Evolutionary conservation across 2,329 filamentous ascomycete species (phyloP).

Genomic region (Penicillium sp.): DNA sequence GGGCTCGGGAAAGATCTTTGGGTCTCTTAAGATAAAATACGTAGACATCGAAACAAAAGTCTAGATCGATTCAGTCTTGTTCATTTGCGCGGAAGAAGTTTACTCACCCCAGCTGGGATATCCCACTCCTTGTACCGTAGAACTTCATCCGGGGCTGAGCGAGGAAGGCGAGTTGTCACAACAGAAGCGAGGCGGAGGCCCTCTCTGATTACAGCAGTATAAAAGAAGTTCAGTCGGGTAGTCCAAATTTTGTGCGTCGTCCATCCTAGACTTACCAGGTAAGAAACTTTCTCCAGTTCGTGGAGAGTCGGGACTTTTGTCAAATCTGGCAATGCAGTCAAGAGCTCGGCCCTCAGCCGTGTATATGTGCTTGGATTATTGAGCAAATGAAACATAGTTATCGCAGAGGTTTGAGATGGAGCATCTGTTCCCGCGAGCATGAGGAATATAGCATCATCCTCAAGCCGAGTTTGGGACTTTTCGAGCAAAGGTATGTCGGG

Average conservation of each 20-base stretch:
- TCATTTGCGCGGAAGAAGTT: neutral
- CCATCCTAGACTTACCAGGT: slow-evolving; percentile 13
- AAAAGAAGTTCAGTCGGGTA: neutral
- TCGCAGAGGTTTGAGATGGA: slow-evolving; percentile 15
- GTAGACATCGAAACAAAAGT: slow-evolving; percentile 26
- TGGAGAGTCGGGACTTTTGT: neutral
- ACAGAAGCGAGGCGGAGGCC: slow-evolving; percentile 28
- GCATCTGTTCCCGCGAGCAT: slow-evolving; percentile 22
- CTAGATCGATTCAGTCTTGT: slow-evolving; percentile 1
- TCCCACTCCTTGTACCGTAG: slow-evolving; percentile 19
- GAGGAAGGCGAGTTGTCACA: slow-evolving; percentile 25
- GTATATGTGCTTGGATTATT: slow-evolving; percentile 8
- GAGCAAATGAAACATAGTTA: slow-evolving; percentile 22
- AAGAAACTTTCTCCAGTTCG: slow-evolving; percentile 12
- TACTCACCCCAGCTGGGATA: slow-evolving; percentile 25
- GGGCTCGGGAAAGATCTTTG: slow-evolving; percentile 36
- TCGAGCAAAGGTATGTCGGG: slow-evolving; percentile 9
- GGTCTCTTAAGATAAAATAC: slow-evolving; percentile 23
- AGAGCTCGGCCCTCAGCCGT: slow-evolving; percentile 11
- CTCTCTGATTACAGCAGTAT: slow-evolving; percentile 35
- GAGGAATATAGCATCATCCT: slow-evolving; percentile 21
- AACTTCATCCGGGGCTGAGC: slow-evolving; percentile 21
- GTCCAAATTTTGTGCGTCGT: neutral
- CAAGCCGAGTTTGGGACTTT: slow-evolving; percentile 7
- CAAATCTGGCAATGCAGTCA: neutral